Evolutionary conservation across 2,329 filamentous ascomycete species (phyloP).

Genomic region (Incumbomyces delicatus): DNA sequence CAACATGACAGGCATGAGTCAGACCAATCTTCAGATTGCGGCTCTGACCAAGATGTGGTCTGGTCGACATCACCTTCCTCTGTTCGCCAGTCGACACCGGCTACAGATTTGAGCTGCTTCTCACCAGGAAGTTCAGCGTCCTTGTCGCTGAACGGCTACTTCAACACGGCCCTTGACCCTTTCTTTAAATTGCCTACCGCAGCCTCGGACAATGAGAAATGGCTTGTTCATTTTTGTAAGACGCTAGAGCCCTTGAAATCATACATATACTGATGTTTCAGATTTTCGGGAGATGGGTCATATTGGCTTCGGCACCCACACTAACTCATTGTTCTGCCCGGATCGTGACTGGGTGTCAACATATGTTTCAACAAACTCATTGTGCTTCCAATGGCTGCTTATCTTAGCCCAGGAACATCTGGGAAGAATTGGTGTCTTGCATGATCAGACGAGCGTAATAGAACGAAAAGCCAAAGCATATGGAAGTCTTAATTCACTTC

Average conservation of each 20-base stretch:
- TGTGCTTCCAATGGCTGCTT: conserved; percentile 5
- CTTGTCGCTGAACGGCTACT: conserved; percentile 1
- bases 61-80: conserved; percentile 4
- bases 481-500: not conserved
- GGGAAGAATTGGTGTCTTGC: conserved; percentile 1
- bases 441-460: conserved; percentile 1
- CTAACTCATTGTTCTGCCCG: conserved; percentile 5
- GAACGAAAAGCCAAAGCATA: conserved; percentile 5
- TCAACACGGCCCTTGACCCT: conserved; percentile 5
- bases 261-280: not conserved
- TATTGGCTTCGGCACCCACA: conserved; percentile 6
- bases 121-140: not conserved
- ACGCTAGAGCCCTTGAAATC: not conserved
- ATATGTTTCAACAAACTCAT: conserved; percentile 4
- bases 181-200: conserved; percentile 2
- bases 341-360: conserved; percentile 6
- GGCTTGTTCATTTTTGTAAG: conserved; percentile 8
- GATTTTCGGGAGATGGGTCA: conserved; percentile 6
- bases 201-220: conserved; percentile 2
- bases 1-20: not conserved
- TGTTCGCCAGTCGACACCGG: conserved; percentile 1
- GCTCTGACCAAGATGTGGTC: conserved; percentile 3
- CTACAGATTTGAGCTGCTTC: not conserved
- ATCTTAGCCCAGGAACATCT: conserved; percentile 4
- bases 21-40: conserved; percentile 1